Base-by-base conservation (phyloP, 23 red algal species). In the Gracilaria gracilis region DNA sequence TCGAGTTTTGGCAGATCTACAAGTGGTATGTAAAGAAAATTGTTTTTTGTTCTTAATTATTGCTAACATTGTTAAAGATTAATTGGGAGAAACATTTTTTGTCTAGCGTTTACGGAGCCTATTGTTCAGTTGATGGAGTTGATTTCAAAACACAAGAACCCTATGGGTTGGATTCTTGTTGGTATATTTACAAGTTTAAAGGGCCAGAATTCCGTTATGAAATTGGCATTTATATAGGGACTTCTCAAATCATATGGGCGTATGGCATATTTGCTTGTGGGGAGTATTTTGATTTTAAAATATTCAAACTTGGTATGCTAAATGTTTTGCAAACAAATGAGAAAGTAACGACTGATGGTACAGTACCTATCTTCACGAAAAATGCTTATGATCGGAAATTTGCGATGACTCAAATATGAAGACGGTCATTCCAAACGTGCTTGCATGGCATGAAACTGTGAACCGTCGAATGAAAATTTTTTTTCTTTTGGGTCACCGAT, bases 111-210 rank as follows among this genome's bases (percentile, higher is more conserved):
- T 24, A 55, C 8, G 32, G n/a, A 54, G 42, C 27, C 55, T 54
- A 54, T 82, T 51, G 33, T 61, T 85, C 81, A 35, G 57, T 85
- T 71, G 51, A 71, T 85, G 57, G 81, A 20, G 64, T 58, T 47
- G 81, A 85, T 67, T 85, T 38, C 9, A 51, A 14, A 34, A 85
- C 33, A 19, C 35, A 85, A 23, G 81, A 85, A 57, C 59, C 51
- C 29, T 47, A 40, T 38, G 4, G 14, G 21, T 85, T 69, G 27
- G 42, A 33, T 36, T 34, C 81, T 35, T 31, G 20, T 23, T 85
- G 81, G 51, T 85, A 66, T 85, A 64, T 31, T 34, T 57, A 85
- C 36, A 85, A 65, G 23, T 85, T 85, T 85, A 4, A 66, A 66
- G 81, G 55, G n/a, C 20, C 51, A 4, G 57, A 27, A 2, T 16